Conservation (phyloP, 148 eudicot genomes). For the Rhododendron simsii region DNA sequence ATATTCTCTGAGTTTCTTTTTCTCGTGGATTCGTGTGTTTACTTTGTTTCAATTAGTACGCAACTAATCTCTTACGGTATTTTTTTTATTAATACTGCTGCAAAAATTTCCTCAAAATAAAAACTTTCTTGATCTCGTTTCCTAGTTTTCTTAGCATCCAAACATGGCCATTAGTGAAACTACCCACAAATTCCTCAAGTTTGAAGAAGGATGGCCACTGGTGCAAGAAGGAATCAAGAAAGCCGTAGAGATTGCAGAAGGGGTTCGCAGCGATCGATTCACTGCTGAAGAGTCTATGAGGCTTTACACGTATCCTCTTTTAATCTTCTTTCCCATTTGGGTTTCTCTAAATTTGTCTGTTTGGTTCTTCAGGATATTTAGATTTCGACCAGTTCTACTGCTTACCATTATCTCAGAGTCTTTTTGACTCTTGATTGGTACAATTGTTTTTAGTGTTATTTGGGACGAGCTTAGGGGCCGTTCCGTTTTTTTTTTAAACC, state of each 20-base stretch:
- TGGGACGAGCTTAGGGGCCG: too few species aligned
- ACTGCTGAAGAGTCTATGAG: conserved; percentile 6
- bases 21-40: too few species aligned
- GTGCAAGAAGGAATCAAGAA: conserved; percentile 2
- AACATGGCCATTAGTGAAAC: neutral
- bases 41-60: too few species aligned
- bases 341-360: neutral
- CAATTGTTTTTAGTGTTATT: too few species aligned
- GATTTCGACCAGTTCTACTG: neutral
- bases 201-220: conserved; percentile 4
- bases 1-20: too few species aligned
- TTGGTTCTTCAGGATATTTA: neutral
- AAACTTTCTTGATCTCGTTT: too few species aligned
- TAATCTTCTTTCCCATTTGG: neutral
- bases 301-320: conserved; percentile 8
- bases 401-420: too few species aligned
- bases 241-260: neutral
- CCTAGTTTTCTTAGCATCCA: neutral
- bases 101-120: too few species aligned
- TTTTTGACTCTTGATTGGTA: neutral
- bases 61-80: too few species aligned
- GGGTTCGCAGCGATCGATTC: neutral
- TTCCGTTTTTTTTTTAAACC: too few species aligned
- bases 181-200: neutral
- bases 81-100: too few species aligned